Evolutionary conservation across 2,329 filamentous ascomycete species (phyloP).

Genomic region (Pseudofabraea citricarpa): DNA sequence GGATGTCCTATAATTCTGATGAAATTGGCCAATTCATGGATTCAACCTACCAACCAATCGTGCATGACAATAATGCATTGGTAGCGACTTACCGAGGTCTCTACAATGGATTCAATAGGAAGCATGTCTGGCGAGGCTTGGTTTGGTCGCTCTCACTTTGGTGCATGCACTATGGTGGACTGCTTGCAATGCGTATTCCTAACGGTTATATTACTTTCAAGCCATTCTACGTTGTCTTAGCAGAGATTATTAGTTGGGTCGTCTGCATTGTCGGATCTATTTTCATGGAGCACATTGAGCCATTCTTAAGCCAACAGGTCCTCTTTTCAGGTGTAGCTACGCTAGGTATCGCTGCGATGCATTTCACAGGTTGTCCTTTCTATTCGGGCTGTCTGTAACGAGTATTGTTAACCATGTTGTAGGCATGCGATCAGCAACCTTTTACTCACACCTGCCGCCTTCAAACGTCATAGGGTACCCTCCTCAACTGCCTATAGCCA

Average conservation of each 20-base stretch:
- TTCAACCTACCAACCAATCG: conserved; percentile 2
- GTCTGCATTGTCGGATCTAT: conserved; percentile 28
- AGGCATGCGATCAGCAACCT: conserved; percentile 27
- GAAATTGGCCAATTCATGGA: conserved; percentile 1
- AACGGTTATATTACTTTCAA: conserved; percentile 23
- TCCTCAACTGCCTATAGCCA: conserved; percentile 24
- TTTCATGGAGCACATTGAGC: conserved; percentile 28
- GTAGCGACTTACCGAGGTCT: conserved; percentile 4
- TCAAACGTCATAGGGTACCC: conserved; percentile 26
- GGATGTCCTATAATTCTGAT: too few relatives aligned
- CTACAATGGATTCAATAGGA: conserved; percentile 1
- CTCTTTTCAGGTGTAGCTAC: conserved; percentile 28
- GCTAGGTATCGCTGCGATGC: conserved; percentile 30
- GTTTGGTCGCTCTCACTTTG: conserved; percentile 29
- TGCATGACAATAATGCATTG: conserved; percentile 8
- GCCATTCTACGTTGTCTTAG: conserved; percentile 22
- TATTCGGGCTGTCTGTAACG: too few relatives aligned
- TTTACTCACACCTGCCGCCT: conserved; percentile 23
- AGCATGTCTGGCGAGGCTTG: conserved; percentile 12
- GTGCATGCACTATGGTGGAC: conserved; percentile 29
- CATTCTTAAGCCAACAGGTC: conserved; percentile 25
- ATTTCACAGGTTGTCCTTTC: conserved; percentile 22
- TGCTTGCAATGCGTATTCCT: conserved; percentile 26
- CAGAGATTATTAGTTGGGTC: conserved; percentile 28
- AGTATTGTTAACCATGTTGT: too few relatives aligned